A percentile compares a stretch with the other conserved stretches of the same genome.
phyloP scores from a whole-genome alignment of 805 yeast species.

The Maudiozyma pseudohumilis region DNA sequence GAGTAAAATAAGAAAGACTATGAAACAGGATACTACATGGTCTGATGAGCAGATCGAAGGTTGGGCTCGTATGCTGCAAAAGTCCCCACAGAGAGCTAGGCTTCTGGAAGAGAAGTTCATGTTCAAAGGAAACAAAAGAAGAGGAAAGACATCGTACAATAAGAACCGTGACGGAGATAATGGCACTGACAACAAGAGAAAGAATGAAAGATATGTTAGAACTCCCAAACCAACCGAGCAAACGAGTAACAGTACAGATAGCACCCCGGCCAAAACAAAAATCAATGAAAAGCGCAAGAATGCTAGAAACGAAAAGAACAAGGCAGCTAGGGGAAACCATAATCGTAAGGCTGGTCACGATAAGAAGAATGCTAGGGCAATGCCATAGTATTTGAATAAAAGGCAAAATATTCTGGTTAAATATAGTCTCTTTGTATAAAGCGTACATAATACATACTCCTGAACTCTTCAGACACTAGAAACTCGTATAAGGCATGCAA shows the following conservation, averaged over 20 bases:
- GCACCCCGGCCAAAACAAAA: slow-evolving; percentile 5
- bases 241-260: slow-evolving; percentile 1
- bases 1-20: slow-evolving; percentile 38
- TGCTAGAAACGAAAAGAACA: slow-evolving; percentile 42
- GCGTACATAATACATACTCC: no score
- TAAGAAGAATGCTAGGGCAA: slow-evolving; percentile 33
- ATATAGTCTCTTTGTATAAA: no score
- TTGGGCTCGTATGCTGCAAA: slow-evolving; percentile 71
- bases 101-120: slow-evolving; percentile 53
- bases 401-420: no score
- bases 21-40: slow-evolving; percentile 54
- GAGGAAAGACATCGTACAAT: slow-evolving; percentile 26
- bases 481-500: no score
- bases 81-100: slow-evolving; percentile 52
- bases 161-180: slow-evolving; percentile 15
- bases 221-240: neutral
- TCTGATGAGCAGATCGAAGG: slow-evolving; percentile 89
- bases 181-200: slow-evolving; percentile 1
- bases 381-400: neutral
- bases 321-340: slow-evolving; percentile 52
- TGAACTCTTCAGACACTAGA: no score
- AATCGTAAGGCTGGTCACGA: slow-evolving; percentile 54
- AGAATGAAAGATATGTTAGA: neutral
- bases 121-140: slow-evolving; percentile 34
- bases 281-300: slow-evolving; percentile 27